phyloP scores from a whole-genome alignment of 2,329 filamentous ascomycete genomes.

The Colletotrichum zoysiae region DNA sequence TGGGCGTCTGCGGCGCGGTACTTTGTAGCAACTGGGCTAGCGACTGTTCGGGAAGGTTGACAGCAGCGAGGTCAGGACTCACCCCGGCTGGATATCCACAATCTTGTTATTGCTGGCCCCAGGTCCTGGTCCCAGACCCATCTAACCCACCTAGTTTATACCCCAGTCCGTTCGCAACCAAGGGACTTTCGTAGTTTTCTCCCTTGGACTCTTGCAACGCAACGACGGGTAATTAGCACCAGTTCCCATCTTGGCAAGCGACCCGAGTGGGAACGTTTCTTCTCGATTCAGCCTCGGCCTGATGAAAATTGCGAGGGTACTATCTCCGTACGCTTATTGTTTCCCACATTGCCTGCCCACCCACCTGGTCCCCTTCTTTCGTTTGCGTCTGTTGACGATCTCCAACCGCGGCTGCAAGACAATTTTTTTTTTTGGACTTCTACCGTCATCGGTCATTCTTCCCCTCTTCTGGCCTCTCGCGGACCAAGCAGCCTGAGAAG shows the following conservation, averaged over 20 bases:
- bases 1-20: slow-evolving; percentile 11
- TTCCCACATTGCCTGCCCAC: not conserved
- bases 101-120: not conserved
- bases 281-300: slow-evolving; percentile 5
- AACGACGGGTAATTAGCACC: slow-evolving; percentile 9
- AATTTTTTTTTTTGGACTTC: slow-evolving; percentile 29
- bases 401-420: slow-evolving; percentile 18
- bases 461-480: not conserved
- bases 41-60: slow-evolving; percentile 31
- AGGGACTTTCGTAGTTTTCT: slow-evolving; percentile 5
- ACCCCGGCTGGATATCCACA: not conserved
- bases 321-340: not conserved
- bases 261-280: slow-evolving; percentile 33
- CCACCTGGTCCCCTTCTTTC: not conserved
- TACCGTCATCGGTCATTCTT: not conserved
- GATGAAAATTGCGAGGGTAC: slow-evolving; percentile 20
- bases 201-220: not conserved
- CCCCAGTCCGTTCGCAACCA: slow-evolving; percentile 26
- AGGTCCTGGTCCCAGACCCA: not conserved
- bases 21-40: slow-evolving; percentile 10
- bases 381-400: slow-evolving; percentile 15
- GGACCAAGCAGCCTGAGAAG: not conserved
- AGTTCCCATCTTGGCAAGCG: slow-evolving; percentile 30
- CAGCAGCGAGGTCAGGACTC: slow-evolving; percentile 21
- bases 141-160: slow-evolving; percentile 5